phyloP scores from a whole-genome alignment of 345 rosid species.

The Dimocarpus longan region DNA sequence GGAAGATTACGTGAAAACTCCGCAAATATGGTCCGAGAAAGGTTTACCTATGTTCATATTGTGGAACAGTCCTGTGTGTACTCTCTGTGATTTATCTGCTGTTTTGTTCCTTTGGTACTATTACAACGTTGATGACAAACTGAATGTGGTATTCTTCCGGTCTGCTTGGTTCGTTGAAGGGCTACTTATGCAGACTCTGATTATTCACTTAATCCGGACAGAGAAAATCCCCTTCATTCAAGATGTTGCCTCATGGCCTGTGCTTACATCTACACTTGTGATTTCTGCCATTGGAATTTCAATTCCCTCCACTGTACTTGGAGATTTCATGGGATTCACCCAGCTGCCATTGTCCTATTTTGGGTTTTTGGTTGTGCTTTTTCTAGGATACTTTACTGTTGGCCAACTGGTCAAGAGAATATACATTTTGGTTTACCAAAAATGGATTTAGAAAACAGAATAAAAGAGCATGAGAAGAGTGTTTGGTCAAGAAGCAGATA shows the following conservation, averaged over 20 bases:
- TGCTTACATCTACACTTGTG: slow-evolving; percentile 49
- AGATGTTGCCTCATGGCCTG: slow-evolving; percentile 66
- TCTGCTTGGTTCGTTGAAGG: slow-evolving; percentile 71
- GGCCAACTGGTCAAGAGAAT: slow-evolving; percentile 67
- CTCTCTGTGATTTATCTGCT: slow-evolving; percentile 48
- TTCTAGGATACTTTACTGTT: slow-evolving; percentile 53
- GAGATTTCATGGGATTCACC: slow-evolving; percentile 47
- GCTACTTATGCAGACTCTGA: slow-evolving; percentile 65
- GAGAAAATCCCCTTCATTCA: slow-evolving; percentile 67
- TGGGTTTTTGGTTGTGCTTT: slow-evolving; percentile 60
- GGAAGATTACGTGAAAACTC: slow-evolving; percentile 57
- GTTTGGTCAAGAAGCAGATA: not conserved
- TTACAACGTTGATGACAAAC: slow-evolving; percentile 4
- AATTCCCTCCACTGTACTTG: slow-evolving; percentile 45
- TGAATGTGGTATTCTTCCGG: slow-evolving; percentile 34
- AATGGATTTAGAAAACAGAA: slow-evolving; percentile 47
- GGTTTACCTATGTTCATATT: slow-evolving; percentile 55
- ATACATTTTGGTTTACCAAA: slow-evolving; percentile 50
- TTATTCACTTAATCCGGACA: slow-evolving; percentile 65
- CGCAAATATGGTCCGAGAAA: slow-evolving; percentile 52
- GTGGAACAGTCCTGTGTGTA: slow-evolving; percentile 69
- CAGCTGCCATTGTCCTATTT: slow-evolving; percentile 50
- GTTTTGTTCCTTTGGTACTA: slow-evolving; percentile 49
- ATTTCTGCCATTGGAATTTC: slow-evolving; percentile 58
- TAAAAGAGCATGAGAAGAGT: not conserved